These are phyloP conservation scores for Spinellus fusiger DNA, from an alignment of 192 early-diverging fungal genomes.

Conservation along the genomic window DNA sequence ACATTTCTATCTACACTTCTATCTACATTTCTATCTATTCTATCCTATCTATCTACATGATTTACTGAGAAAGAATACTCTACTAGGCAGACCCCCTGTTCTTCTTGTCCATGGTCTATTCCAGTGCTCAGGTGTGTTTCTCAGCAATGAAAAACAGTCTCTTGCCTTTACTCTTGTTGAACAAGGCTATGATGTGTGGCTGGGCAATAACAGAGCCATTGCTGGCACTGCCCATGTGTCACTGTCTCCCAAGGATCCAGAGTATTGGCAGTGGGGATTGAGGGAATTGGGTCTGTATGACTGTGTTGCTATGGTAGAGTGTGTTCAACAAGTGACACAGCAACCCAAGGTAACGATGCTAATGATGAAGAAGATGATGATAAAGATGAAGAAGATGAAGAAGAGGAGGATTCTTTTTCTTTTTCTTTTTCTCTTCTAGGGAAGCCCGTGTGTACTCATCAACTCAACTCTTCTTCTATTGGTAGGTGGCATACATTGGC, in stretches of 20 bases:
- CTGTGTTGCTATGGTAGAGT: conserved; percentile 73
- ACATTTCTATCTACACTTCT: no score
- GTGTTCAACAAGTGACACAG: neutral
- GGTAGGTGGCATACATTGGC: conserved; percentile 71
- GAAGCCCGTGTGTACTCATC: neutral
- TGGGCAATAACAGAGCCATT: conserved; percentile 85
- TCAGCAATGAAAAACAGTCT: conserved; percentile 66
- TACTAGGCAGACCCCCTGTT: conserved; percentile 65
- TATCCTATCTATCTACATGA: neutral
- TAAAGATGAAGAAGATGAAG: neutral
- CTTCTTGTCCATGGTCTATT: conserved; percentile 92
- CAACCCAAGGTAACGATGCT: conserved; percentile 28
- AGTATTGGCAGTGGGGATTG: conserved; percentile 86
- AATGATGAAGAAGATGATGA: neutral
- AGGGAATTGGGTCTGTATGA: conserved; percentile 87
- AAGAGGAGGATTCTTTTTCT: no score
- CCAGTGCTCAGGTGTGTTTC: conserved; percentile 88
- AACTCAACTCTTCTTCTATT: conserved; percentile 37
- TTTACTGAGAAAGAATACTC: neutral
- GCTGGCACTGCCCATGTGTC: conserved; percentile 6
- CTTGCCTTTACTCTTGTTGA: conserved; percentile 84
- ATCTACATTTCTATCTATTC: no score
- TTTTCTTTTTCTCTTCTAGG: neutral
- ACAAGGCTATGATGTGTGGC: conserved; percentile 93
- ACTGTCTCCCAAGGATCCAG: conserved; percentile 4